Evolutionary conservation across 1,284 basidiomycete species (phyloP), one percentile per base, ranked within the genome.

Genomic region (Fomitiporia mediterranea): DNA sequence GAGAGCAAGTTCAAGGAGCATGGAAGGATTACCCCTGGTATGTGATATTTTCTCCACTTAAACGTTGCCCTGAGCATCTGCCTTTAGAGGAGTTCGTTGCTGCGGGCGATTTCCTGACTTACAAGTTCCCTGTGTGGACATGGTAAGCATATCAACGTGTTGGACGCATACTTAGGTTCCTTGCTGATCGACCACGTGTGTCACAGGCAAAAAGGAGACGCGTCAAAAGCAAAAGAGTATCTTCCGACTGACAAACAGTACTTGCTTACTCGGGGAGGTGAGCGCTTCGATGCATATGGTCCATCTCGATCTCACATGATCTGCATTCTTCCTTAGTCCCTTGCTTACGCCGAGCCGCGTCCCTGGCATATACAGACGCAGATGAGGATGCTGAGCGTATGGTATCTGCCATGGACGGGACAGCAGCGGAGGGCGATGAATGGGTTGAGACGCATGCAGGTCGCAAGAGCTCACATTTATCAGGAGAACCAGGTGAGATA

Each of bases 1-100:
- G 96, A 99, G 75, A 94, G 91, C 75, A 98, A 98, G 71, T 99
- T 99, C 80, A 98, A 97, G 72, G 96, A 99, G 72, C 93, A 98
- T 68, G 96, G 96, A 9, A 80, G 95, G 55, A 96, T 97, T 67
- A 98, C 91, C 15, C 95, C 94, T 61, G 94, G 94, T 96, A 61
- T 51, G 84, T 70, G n/a, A 11, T 19, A 23, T 37, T 51, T 40
- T 46, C 55, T 51, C 21, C 47, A 37, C 57, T 39, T 37, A 40
- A 43, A 25, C 35, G 53, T 44, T 4, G 42, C 52, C 19, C 66
- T 68, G 54, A 69, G 66, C 62, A 55, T 53, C 40, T 19, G 40
- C 37, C 59, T 61, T 51, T 69, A 91, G 94, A 97, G 82, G 94
- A 97, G 73, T 97, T 97, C 67, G 91, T 96, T 32, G 92, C 91